Percentiles rank a stretch among this genome's conserved stretches.
Conservation (phyloP, 176 grass and related monocot genomes). For the Ensete glaucum region DNA sequence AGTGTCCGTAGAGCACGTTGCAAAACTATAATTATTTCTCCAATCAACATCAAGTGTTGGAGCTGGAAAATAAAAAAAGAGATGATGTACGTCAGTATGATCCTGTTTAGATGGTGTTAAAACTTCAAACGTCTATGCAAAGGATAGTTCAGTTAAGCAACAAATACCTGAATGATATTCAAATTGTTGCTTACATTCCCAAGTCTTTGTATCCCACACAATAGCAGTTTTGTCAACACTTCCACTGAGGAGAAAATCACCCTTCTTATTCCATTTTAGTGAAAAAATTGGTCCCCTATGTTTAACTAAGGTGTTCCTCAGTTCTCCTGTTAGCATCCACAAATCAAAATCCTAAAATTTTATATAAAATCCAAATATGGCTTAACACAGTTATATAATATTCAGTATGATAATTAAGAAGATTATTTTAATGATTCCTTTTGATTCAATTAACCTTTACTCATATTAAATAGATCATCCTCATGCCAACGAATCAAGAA, state of each 20-base stretch:
- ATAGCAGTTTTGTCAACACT: constrained; percentile 99
- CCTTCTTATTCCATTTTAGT: constrained; percentile 99
- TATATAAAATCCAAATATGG: too few species aligned
- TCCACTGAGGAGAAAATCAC: constrained; percentile 90
- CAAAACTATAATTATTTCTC: constrained; percentile 96
- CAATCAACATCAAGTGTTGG: constrained; percentile 98
- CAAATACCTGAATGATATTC: constrained; percentile 88
- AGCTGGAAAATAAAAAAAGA: constrained; percentile 40
- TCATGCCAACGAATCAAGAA: too few species aligned
- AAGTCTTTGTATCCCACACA: constrained; percentile 97
- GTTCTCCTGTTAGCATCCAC: constrained; percentile 44
- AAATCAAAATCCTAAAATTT: background rate
- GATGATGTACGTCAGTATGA: background rate
- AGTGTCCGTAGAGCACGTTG: constrained; percentile 90
- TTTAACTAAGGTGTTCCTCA: constrained; percentile 86
- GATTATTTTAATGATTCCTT: too few species aligned
- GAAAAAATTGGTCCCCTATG: constrained; percentile 98
- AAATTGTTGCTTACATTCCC: constrained; percentile 96
- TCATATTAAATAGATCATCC: too few species aligned
- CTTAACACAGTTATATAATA: constrained; percentile 10
- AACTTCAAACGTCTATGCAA: background rate
- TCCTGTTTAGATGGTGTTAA: background rate
- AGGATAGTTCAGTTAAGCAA: constrained; percentile 6
- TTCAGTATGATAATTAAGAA: background rate
- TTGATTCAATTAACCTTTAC: too few species aligned